phyloP scores from a whole-genome alignment of 768 basidiomycete genomes.

The Suillus sp. region DNA sequence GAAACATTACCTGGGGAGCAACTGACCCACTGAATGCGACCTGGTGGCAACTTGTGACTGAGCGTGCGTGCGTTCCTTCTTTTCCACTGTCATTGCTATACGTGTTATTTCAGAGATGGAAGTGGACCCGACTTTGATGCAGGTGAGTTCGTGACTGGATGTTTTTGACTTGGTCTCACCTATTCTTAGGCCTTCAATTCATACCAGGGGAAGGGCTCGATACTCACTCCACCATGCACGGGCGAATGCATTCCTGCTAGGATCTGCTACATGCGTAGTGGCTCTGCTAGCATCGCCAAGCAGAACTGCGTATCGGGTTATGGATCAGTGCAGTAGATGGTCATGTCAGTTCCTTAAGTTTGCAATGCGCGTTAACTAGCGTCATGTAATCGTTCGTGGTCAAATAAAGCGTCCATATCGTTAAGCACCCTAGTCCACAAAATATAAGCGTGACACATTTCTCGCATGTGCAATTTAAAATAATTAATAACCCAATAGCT shows the following conservation, averaged over 20 bases:
- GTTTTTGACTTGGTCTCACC: constrained; percentile 7
- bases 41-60: constrained; percentile 82
- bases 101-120: constrained; percentile 51
- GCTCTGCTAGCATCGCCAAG: constrained; percentile 59
- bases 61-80: constrained; percentile 45
- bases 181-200: constrained; percentile 60
- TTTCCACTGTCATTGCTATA: constrained; percentile 8
- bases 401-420: no score
- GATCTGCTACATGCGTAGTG: constrained; percentile 79
- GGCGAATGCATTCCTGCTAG: constrained; percentile 64
- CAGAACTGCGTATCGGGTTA: constrained; percentile 64
- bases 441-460: not conserved
- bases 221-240: constrained; percentile 55
- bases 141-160: constrained; percentile 40
- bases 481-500: not conserved
- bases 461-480: not conserved
- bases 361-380: not conserved
- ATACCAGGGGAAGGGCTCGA: constrained; percentile 71
- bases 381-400: not conserved
- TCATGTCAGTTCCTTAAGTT: not conserved
- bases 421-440: not conserved
- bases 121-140: constrained; percentile 55
- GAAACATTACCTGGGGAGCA: constrained; percentile 54
- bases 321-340: constrained; percentile 63
- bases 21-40: constrained; percentile 77